Conservation (phyloP, 768 basidiomycete genomes). For the Tylopilus sp. region DNA sequence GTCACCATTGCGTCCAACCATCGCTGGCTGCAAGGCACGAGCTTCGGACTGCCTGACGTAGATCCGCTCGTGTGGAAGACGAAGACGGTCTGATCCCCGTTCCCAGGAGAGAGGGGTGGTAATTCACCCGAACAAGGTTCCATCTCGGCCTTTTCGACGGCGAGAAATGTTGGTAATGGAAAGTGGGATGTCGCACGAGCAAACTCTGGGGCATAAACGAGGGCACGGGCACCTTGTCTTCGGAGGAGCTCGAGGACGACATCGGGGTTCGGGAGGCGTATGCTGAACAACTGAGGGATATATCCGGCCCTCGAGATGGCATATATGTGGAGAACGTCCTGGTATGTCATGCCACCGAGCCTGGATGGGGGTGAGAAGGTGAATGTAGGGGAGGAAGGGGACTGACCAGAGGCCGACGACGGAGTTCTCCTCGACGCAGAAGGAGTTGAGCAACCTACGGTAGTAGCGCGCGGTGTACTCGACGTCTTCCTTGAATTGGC, state of each 20-base stretch:
- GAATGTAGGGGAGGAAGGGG: background rate
- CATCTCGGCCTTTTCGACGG: slow-evolving; percentile 40
- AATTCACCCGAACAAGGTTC: slow-evolving; percentile 36
- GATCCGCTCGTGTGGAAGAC: slow-evolving; percentile 82
- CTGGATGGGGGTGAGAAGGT: slow-evolving; percentile 35
- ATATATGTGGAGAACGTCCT: slow-evolving; percentile 71
- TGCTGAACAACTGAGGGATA: slow-evolving; percentile 73
- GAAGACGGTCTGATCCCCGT: slow-evolving; percentile 49
- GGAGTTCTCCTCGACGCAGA: slow-evolving; percentile 49
- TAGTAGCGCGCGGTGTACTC: slow-evolving; percentile 65
- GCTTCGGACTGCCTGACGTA: slow-evolving; percentile 80
- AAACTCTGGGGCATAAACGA: slow-evolving; percentile 64
- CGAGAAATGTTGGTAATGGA: slow-evolving; percentile 48
- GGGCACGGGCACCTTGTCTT: slow-evolving; percentile 58
- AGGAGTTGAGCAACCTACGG: slow-evolving; percentile 44
- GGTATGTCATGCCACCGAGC: slow-evolving; percentile 70
- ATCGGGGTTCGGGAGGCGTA: slow-evolving; percentile 69
- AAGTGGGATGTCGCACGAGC: slow-evolving; percentile 39
- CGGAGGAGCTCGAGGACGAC: slow-evolving; percentile 68
- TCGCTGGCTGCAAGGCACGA: slow-evolving; percentile 64
- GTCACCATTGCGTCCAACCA: slow-evolving; percentile 61
- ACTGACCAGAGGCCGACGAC: slow-evolving; percentile 73
- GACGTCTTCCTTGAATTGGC: slow-evolving; percentile 61
- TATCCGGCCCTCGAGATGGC: slow-evolving; percentile 74
- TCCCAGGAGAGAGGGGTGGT: slow-evolving; percentile 39